These are phyloP conservation scores for Liriodendron chinense DNA, from an alignment of 164 flowering plant species.

Conservation along the genomic window DNA sequence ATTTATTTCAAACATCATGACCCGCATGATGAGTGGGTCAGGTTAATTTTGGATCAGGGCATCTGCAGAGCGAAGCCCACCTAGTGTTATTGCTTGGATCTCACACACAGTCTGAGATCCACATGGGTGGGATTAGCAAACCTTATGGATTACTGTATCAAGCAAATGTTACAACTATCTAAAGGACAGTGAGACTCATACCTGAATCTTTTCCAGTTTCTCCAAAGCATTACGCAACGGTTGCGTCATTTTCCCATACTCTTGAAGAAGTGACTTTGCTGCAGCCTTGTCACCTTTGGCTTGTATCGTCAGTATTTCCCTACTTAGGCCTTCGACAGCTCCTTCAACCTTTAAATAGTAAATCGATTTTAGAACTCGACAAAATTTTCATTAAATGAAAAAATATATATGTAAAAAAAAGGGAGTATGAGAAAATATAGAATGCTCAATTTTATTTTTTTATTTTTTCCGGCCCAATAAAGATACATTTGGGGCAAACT, in stretches of 20 bases:
- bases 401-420: background rate
- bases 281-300: constrained; percentile 83
- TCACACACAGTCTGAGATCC: background rate
- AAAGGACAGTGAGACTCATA: constrained; percentile 16
- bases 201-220: constrained; percentile 66
- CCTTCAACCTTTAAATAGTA: constrained; percentile 57
- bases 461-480: too few species aligned
- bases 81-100: background rate
- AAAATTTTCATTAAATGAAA: background rate
- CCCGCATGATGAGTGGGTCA: too few species aligned
- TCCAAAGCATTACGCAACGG: constrained; percentile 62
- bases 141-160: background rate
- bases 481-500: too few species aligned
- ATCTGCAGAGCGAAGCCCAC: background rate
- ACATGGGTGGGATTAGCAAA: background rate
- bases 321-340: constrained; percentile 77
- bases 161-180: background rate
- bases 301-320: constrained; percentile 83
- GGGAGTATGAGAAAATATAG: background rate
- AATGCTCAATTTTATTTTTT: too few species aligned
- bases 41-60: background rate
- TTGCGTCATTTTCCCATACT: constrained; percentile 49
- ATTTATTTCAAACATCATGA: too few species aligned
- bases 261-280: constrained; percentile 58
- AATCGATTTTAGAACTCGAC: constrained; percentile 1